A percentile compares a stretch with the other conserved stretches of the same genome.
Evolutionary conservation across 768 basidiomycete genomes (phyloP).

Genomic region (Lepiota venenata): DNA sequence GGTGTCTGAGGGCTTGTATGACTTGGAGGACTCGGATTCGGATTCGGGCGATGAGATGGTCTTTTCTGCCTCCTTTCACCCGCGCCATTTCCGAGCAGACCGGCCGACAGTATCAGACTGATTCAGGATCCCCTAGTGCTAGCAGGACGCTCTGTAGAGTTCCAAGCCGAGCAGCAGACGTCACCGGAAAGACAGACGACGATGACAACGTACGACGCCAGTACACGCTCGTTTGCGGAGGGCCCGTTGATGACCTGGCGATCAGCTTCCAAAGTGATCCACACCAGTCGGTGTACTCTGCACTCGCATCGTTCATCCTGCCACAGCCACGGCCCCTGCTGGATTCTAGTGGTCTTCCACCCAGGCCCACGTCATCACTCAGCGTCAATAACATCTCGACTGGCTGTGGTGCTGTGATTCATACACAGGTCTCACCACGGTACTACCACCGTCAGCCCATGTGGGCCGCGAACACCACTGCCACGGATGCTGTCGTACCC

Average conservation of each 20-base stretch:
- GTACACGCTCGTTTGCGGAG: constrained; percentile 30
- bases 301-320: constrained; percentile 26
- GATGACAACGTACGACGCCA: background rate
- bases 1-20: constrained; percentile 5
- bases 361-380: constrained; percentile 9
- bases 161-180: constrained; percentile 11
- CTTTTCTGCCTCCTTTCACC: constrained; percentile 10
- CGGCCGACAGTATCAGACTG: constrained; percentile 12
- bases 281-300: constrained; percentile 11
- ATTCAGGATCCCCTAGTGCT: constrained; percentile 14
- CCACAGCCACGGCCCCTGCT: constrained; percentile 30
- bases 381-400: constrained; percentile 32
- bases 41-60: constrained; percentile 14
- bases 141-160: constrained; percentile 7
- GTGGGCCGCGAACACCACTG: constrained; percentile 56
- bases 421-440: constrained; percentile 40
- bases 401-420: constrained; percentile 64
- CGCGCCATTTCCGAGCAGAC: constrained; percentile 6
- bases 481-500: constrained; percentile 50
- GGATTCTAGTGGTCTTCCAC: constrained; percentile 18
- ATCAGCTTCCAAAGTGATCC: background rate
- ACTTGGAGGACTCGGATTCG: constrained; percentile 13
- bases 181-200: constrained; percentile 18
- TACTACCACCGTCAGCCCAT: constrained; percentile 23
- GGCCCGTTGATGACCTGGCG: constrained; percentile 11